Evolutionary conservation across 208 protist species (phyloP), one percentile per base, ranked within the genome.

Genomic region (Herpetomonas tarakana): DNA sequence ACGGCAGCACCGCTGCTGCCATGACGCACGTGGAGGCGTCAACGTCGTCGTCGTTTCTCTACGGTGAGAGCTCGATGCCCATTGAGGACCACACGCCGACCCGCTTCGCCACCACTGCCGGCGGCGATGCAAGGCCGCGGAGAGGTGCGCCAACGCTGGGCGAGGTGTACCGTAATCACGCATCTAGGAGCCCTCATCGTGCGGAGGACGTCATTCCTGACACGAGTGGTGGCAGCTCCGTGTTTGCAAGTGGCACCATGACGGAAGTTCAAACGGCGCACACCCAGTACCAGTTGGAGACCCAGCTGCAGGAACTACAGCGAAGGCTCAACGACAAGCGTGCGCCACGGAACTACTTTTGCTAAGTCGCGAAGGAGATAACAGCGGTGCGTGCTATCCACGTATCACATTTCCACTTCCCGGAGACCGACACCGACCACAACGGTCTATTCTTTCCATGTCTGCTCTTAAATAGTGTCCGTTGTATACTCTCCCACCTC

Each of bases 31-130:
- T n/a, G n/a, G n/a, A n/a, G n/a, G n/a, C n/a, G n/a, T n/a, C n/a
- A n/a, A n/a, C n/a, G n/a, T n/a, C n/a, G n/a, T n/a, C n/a, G 35
- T 41, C 35, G 35, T 41, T 41, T 41, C 35, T 41, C 35, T 41
- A 41, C 35, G 9, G 14, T 14, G 35, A 41, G 14, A 41, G 35
- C 35, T 41, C 35, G 9, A 41, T 41, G 35, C 35, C 35, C 6
- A 6, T 41, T 6, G 35, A 41, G 35, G 9, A 6, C 14, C 35
- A 41, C n/a, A n/a, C n/a, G n/a, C n/a, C n/a, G n/a, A n/a, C n/a
- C n/a, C n/a, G n/a, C n/a, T n/a, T n/a, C n/a, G n/a, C n/a, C n/a
- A n/a, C n/a, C n/a, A n/a, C n/a, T n/a, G n/a, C n/a, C n/a, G n/a
- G n/a, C n/a, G n/a, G n/a, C n/a, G n/a, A n/a, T n/a, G n/a, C n/a